Evolutionary conservation across 345 rosid genomes (phyloP).

Genomic region (Excoecaria cochinchinensis): DNA sequence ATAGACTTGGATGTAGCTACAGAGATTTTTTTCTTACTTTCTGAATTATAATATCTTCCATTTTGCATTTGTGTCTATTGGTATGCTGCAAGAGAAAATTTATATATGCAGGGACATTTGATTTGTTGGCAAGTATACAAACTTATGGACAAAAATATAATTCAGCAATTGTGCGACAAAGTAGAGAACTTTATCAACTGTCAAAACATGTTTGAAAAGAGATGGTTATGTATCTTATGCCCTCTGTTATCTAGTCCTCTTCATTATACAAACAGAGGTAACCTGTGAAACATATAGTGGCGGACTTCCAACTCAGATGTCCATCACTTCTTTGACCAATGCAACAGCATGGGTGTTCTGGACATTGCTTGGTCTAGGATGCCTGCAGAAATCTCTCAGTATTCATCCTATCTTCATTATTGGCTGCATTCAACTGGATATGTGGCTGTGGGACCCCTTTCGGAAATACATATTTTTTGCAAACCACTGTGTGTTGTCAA

Average conservation of each 20-base stretch:
- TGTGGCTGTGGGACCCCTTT: too few species aligned
- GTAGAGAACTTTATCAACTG: background rate
- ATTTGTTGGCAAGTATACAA: background rate
- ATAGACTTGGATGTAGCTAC: too few species aligned
- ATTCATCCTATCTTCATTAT: too few species aligned
- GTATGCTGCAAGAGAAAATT: too few species aligned
- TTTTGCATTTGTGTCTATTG: too few species aligned
- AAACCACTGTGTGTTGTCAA: background rate
- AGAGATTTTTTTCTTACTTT: too few species aligned
- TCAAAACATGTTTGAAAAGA: background rate
- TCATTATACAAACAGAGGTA: background rate
- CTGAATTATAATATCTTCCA: too few species aligned
- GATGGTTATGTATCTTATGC: conserved; percentile 2
- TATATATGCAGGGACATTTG: background rate
- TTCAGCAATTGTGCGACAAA: background rate
- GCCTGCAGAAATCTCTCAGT: too few species aligned
- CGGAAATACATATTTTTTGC: background rate
- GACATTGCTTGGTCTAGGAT: background rate
- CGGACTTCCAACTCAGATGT: background rate
- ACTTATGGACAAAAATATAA: background rate
- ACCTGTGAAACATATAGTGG: background rate
- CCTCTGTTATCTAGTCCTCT: background rate
- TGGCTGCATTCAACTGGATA: too few species aligned
- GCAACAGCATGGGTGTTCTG: background rate
- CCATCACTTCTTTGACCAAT: background rate